Evolutionary conservation across 1,284 basidiomycete genomes (phyloP), one percentile per base, ranked within the genome.

Genomic region (Xerocomus nothofagi): DNA sequence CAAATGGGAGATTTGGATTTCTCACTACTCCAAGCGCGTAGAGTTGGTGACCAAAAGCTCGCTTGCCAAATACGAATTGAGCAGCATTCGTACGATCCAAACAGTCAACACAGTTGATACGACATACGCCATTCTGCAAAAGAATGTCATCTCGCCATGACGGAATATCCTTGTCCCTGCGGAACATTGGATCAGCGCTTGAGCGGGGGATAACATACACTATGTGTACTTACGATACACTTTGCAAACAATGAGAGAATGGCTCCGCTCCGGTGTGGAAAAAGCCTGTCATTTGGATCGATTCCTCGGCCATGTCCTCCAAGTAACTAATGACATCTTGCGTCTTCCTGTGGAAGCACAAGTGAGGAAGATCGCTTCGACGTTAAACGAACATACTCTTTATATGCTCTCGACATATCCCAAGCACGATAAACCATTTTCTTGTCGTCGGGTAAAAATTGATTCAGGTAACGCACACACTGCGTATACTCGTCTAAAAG

Each of bases 41-140:
- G 8, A 99, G 77, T 67, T 99, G 97, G 69, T 98, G 94, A 0
- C 93, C 95, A 12, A 99, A 76, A 0, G 91, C 96, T 12, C 92
- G 87, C 67, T 98, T 98, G 3, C 94, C 97, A 55, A 99, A 96
- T 0, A 98, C 93, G 63, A 98, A 98, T 64, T 99, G 96, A 1
- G 94, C 94, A 1, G 95, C 94, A 60, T 99, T 99, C 3, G 97
- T 99, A 5, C 94, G 84, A 67, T 99, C 97, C 8, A 99, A 77
- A 63, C 97, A 99, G 65, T 99, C 97, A 1, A 99, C 93, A 57
- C 91, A 97, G 61, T 97, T 97, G 0, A 85, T 92, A 8, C 93
- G 80, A 58, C 90, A 91, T 31, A 98, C 81, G 4, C 96, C 96
- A 45, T 90, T 91, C 70, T 99, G 97, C 12, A 99, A 71, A 1